Evolutionary conservation across 495 filamentous ascomycete species (phyloP), one percentile per base, ranked within the genome.

Genomic region (Aspergillus sclerotiicarbonarius): DNA sequence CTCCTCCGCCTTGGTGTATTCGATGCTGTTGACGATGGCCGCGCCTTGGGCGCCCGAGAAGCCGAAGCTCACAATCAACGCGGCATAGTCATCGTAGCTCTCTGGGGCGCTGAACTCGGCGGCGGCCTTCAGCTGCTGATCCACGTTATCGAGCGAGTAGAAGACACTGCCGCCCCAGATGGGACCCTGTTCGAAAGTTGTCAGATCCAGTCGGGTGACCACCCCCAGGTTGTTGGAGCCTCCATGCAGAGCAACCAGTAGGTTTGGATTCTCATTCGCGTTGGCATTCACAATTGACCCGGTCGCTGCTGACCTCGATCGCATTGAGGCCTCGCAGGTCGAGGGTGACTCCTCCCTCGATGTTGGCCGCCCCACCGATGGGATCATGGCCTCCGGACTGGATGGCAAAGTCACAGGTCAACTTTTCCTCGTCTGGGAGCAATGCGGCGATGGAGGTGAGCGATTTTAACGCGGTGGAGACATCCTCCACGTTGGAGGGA

Each of bases 201-300:
- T 53, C 18, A 82, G 53, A 37, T 82, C 75, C 51, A 79, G 81
- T n/a, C 73, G 71, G 3, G 82, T 85, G 2, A 85, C 78, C 30
- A 85, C 76, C 0, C 82, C 82, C 57, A 82, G 83, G 64, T 84
- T 84, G 62, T 71, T 76, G 1, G 67, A 54, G 13, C 82, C 82
- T 6, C 82, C 30, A 70, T 76, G 44, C 62, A 80, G 68, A 13
- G 77, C 77, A 54, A 64, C 70, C 57, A 67, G 78, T 21, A 80
- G 69, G 37, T 79, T 73, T 8, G 73, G 60, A 43, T 72, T 55
- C 8, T 65, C 62, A 3, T 58, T 60, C 21, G 58, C 47, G 44
- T 70, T 71, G 6, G 67, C 71, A 20, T 73, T 61, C 37, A 70
- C 20, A 54, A 76, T 67, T 4, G 58, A 45, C 4, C 73, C 73